These are phyloP conservation scores for Plantago ovata DNA, from an alignment of 257 asterid genomes.

Conservation along the genomic window DNA sequence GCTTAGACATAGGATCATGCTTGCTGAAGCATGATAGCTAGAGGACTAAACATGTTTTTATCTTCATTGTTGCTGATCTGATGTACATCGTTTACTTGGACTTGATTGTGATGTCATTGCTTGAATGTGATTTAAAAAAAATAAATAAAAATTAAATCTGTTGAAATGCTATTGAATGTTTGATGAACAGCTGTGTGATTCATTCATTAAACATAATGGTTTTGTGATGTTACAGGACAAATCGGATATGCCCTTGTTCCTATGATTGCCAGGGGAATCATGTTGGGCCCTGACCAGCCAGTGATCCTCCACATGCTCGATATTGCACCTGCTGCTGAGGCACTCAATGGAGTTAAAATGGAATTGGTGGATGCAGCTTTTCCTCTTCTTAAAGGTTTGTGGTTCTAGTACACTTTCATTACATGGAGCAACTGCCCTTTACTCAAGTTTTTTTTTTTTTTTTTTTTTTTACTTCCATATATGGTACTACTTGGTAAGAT, in stretches of 20 bases:
- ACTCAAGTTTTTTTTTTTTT: not conserved
- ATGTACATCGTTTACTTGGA: too few species aligned
- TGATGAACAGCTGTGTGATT: too few species aligned
- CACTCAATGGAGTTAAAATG: slow-evolving; percentile 90
- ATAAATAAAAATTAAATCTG: too few species aligned
- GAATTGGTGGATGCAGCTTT: slow-evolving; percentile 90
- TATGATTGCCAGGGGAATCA: slow-evolving; percentile 89
- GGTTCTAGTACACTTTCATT: slow-evolving; percentile 2
- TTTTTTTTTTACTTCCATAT: slow-evolving; percentile 14
- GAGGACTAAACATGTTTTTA: too few species aligned
- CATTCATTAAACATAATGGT: not conserved
- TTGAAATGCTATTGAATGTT: too few species aligned
- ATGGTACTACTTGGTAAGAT: not conserved
- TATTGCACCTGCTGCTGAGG: slow-evolving; percentile 87
- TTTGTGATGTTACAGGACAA: slow-evolving; percentile 56
- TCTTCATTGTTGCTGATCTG: too few species aligned
- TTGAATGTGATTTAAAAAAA: too few species aligned
- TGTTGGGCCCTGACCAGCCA: slow-evolving; percentile 91
- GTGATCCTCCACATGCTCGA: slow-evolving; percentile 95
- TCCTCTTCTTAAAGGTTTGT: slow-evolving; percentile 82
- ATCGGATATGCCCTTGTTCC: slow-evolving; percentile 94
- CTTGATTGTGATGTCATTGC: too few species aligned
- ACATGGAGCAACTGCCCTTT: not conserved
- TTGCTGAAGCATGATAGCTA: too few species aligned
- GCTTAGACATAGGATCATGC: too few species aligned